Percentiles rank a stretch among this genome's conserved stretches.
phyloP scores from a whole-genome alignment of 1,284 basidiomycete species.

The Puccinia triticina region DNA sequence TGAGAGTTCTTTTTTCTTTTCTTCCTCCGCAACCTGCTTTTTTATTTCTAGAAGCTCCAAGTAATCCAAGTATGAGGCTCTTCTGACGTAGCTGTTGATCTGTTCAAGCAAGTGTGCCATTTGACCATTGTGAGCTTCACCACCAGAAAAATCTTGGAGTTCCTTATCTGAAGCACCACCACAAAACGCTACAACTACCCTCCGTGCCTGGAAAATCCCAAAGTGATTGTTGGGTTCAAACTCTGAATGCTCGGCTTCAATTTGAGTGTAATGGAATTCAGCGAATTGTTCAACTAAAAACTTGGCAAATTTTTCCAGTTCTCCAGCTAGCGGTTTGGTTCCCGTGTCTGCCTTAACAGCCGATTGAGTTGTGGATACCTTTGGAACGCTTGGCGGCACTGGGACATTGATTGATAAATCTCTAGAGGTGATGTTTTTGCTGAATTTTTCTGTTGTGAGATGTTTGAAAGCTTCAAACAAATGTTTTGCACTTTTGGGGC shows the following conservation, averaged over 20 bases:
- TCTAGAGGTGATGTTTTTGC: too few species aligned
- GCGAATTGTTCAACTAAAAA: background rate
- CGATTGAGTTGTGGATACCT: background rate
- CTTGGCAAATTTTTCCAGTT: background rate
- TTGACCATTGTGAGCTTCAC: background rate
- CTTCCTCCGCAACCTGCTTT: background rate
- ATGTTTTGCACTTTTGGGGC: too few species aligned
- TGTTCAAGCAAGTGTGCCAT: background rate
- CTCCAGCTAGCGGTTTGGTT: background rate
- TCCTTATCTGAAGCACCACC: background rate
- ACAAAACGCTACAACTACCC: background rate
- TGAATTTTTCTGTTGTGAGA: too few species aligned
- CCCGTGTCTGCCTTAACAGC: background rate
- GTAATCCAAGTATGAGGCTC: background rate
- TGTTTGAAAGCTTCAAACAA: too few species aligned
- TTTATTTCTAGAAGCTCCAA: background rate
- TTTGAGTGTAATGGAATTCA: background rate
- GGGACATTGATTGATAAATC: background rate
- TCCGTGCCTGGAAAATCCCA: background rate
- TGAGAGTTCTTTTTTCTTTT: background rate
- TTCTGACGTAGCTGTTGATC: background rate
- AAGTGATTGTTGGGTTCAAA: too few species aligned
- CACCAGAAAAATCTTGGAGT: background rate
- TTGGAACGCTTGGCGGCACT: background rate
- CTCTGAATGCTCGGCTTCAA: background rate